Evolutionary conservation across 2,329 filamentous ascomycete genomes (phyloP).

Genomic region (Alternaria viburni): DNA sequence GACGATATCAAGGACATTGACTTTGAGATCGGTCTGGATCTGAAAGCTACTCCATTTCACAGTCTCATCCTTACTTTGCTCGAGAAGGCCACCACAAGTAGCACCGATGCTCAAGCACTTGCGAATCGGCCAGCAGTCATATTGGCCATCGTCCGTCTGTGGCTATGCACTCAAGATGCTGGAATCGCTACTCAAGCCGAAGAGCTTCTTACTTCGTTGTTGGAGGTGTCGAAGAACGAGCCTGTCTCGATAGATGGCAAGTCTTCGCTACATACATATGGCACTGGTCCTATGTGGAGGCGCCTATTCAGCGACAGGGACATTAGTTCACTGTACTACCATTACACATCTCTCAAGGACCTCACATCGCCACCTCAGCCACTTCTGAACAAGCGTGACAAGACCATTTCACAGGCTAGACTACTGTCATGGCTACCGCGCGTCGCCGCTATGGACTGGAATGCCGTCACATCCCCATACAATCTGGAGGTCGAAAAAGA

Average conservation of each 20-base stretch:
- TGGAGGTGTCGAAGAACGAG: conserved; percentile 54
- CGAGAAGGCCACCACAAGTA: conserved; percentile 59
- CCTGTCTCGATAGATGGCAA: conserved; percentile 48
- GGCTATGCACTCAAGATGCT: conserved; percentile 63
- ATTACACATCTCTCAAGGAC: conserved; percentile 57
- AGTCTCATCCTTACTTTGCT: conserved; percentile 62
- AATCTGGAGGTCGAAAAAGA: conserved; percentile 59
- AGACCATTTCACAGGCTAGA: conserved; percentile 66
- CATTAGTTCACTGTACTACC: conserved; percentile 64
- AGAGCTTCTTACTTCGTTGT: conserved; percentile 59
- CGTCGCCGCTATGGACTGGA: conserved; percentile 62
- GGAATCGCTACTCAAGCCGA: conserved; percentile 62
- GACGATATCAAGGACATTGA: conserved; percentile 56
- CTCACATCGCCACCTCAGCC: conserved; percentile 41
- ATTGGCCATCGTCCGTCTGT: conserved; percentile 61
- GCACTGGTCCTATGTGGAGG: conserved; percentile 61
- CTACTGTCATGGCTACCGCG: conserved; percentile 64
- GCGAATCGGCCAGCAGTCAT: conserved; percentile 64
- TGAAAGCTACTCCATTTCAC: conserved; percentile 60
- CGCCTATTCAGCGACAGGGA: conserved; percentile 66
- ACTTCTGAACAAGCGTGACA: conserved; percentile 57
- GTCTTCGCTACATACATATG: conserved; percentile 36
- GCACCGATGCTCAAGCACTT: conserved; percentile 63
- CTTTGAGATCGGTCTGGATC: conserved; percentile 61
- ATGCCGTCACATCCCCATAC: conserved; percentile 58